Evolutionary conservation across 2,329 filamentous ascomycete species (phyloP).

Genomic region (Ustulina deusta): DNA sequence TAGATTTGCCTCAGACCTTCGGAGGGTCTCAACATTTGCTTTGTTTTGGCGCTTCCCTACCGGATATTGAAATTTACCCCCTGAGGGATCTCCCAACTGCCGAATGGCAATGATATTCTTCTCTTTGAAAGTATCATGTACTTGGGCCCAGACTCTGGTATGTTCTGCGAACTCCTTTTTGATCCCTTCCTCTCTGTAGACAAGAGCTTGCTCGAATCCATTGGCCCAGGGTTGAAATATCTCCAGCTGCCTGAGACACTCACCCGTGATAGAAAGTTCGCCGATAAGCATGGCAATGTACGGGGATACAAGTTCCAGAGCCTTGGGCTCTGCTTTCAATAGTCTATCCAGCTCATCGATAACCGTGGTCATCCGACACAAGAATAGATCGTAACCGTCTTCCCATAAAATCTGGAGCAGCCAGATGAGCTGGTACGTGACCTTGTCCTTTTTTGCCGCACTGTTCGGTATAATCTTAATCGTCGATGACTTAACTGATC

Average conservation of each 20-base stretch:
- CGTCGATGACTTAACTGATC: constrained; percentile 31
- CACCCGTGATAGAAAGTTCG: constrained; percentile 59
- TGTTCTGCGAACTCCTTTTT: constrained; percentile 45
- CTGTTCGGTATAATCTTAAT: constrained; percentile 43
- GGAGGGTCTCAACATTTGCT: constrained; percentile 41
- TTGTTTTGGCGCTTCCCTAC: constrained; percentile 44
- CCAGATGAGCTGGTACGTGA: constrained; percentile 51
- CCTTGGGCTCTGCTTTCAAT: constrained; percentile 53
- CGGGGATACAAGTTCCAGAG: constrained; percentile 54
- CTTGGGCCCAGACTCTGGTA: constrained; percentile 31
- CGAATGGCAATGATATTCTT: constrained; percentile 32
- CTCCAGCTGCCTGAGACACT: constrained; percentile 60
- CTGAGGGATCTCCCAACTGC: constrained; percentile 51
- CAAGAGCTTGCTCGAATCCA: constrained; percentile 52
- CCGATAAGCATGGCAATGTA: constrained; percentile 54
- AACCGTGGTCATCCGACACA: constrained; percentile 52
- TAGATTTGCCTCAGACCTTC: constrained; percentile 42
- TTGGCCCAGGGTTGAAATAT: constrained; percentile 63
- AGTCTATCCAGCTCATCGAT: constrained; percentile 64
- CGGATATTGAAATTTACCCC: constrained; percentile 58
- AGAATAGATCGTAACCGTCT: constrained; percentile 49
- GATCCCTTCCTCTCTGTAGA: constrained; percentile 44
- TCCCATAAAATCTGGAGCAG: constrained; percentile 56
- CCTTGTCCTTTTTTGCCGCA: constrained; percentile 38
- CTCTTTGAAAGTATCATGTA: constrained; percentile 40